Conservation (phyloP, 257 asterid genomes). For the Solanum sparsipilum region DNA sequence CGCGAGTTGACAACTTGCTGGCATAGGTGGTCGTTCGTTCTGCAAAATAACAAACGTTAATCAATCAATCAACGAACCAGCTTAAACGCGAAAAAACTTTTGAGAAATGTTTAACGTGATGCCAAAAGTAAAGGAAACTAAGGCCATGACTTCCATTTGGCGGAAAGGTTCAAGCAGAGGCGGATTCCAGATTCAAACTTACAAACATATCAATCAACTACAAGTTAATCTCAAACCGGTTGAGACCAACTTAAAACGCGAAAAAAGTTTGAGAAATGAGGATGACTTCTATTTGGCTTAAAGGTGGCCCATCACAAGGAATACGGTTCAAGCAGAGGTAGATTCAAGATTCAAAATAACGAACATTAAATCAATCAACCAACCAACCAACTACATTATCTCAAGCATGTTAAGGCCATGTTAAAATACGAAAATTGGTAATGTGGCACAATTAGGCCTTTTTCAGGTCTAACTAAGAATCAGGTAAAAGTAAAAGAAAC, state of each 20-base stretch:
- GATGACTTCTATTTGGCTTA: background rate
- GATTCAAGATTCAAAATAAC: background rate
- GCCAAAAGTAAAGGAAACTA: background rate
- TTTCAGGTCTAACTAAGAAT: background rate
- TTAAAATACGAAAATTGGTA: background rate
- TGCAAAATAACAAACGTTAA: background rate
- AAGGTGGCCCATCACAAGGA: background rate
- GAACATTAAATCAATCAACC: background rate
- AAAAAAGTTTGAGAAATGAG: background rate
- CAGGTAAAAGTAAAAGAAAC: background rate
- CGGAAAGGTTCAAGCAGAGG: background rate
- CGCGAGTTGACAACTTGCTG: slow-evolving; percentile 84
- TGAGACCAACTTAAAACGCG: background rate
- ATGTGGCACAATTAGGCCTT: background rate
- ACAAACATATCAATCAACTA: background rate
- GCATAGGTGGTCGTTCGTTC: slow-evolving; percentile 89
- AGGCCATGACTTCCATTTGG: background rate
- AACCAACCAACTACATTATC: background rate
- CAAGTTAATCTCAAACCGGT: background rate
- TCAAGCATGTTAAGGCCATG: background rate
- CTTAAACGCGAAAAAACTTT: background rate
- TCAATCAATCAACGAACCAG: background rate
- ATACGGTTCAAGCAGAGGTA: background rate
- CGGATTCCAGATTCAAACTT: background rate
- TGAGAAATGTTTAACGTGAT: background rate